These are phyloP conservation scores for Populus deltoides DNA, from an alignment of 345 rosid genomes.

Conservation along the genomic window DNA sequence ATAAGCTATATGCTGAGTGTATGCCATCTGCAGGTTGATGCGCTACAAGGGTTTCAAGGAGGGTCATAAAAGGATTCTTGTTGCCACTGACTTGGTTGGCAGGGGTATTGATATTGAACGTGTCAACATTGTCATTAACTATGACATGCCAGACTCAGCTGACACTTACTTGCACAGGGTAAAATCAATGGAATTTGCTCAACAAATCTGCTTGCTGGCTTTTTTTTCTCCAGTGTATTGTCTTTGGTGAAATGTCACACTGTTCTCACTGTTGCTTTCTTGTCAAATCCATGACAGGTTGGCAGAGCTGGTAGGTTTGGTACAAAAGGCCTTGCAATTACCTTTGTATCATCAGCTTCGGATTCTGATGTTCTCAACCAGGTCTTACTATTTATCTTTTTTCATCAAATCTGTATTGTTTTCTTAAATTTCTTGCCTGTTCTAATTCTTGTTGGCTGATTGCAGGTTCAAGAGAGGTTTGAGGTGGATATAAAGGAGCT, in stretches of 20 bases:
- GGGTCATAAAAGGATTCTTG: slow-evolving; percentile 96
- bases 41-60: slow-evolving; percentile 98
- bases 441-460: neutral
- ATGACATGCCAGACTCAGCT: slow-evolving; percentile 99
- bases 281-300: slow-evolving; percentile 44
- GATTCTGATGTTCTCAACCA: slow-evolving; percentile 93
- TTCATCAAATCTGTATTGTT: neutral
- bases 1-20: neutral
- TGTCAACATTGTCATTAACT: slow-evolving; percentile 95
- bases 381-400: slow-evolving; percentile 38
- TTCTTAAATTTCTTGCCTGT: neutral
- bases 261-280: neutral
- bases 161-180: slow-evolving; percentile 99
- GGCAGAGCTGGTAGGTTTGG: slow-evolving; percentile 99
- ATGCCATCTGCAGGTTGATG: slow-evolving; percentile 53
- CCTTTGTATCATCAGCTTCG: slow-evolving; percentile 86
- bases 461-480: slow-evolving; percentile 89
- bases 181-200: neutral
- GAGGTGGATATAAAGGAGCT: slow-evolving; percentile 96
- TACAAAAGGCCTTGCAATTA: slow-evolving; percentile 95
- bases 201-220: neutral
- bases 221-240: neutral
- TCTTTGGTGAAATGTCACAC: neutral
- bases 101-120: slow-evolving; percentile 98
- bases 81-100: slow-evolving; percentile 94